These are phyloP conservation scores for Azolla pinnata DNA, from an alignment of 75 land plant genomes.

Conservation along the genomic window DNA sequence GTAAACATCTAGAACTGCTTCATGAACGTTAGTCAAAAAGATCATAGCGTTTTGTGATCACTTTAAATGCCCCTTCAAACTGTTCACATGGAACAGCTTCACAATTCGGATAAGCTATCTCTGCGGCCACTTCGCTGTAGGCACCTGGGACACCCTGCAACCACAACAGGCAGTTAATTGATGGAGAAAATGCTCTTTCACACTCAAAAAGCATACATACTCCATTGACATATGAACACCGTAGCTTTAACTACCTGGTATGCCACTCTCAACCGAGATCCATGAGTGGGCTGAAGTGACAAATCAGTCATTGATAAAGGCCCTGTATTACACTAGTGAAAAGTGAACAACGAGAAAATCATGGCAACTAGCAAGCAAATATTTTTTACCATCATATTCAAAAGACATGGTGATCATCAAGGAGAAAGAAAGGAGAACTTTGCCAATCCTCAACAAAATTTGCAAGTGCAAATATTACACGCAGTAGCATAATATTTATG, in stretches of 20 bases:
- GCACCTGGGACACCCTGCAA: constrained; percentile 84
- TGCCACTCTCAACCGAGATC: constrained; percentile 59
- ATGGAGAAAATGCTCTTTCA: neutral
- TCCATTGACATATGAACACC: neutral
- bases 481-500: too few relatives aligned
- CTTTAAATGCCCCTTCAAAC: constrained; percentile 85
- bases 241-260: constrained; percentile 47
- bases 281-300: constrained; percentile 28
- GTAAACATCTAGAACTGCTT: neutral
- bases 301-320: constrained; percentile 43
- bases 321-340: too few relatives aligned
- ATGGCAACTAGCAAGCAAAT: too few relatives aligned
- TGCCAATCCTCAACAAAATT: too few relatives aligned
- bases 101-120: constrained; percentile 85
- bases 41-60: too few relatives aligned
- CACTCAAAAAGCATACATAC: neutral
- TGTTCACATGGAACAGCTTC: constrained; percentile 95
- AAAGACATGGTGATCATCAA: too few relatives aligned
- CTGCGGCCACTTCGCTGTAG: constrained; percentile 85
- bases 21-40: neutral
- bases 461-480: too few relatives aligned
- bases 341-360: too few relatives aligned
- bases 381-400: too few relatives aligned
- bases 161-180: neutral
- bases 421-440: too few relatives aligned